These are phyloP conservation scores for Skeletonema marinoi DNA, from an alignment of 108 stramenopile species.

Conservation along the genomic window DNA sequence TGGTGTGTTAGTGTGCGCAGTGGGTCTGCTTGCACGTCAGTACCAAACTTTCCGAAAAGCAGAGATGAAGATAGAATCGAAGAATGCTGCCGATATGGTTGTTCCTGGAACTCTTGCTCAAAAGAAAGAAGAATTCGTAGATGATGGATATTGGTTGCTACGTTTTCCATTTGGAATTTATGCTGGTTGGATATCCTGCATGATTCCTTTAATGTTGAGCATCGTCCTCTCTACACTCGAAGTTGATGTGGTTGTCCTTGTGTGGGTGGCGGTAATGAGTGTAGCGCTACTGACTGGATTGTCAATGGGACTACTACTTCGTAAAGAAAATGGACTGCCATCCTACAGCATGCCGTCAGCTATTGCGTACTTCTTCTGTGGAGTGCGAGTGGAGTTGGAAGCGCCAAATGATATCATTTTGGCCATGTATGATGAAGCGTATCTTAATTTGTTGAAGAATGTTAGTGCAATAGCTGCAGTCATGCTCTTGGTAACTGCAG, in stretches of 20 bases:
- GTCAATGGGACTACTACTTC: slow-evolving; percentile 35
- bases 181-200: slow-evolving; percentile 40
- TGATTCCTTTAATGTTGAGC: slow-evolving; percentile 33
- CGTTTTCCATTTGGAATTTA: slow-evolving; percentile 43
- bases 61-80: background rate
- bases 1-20: slow-evolving; percentile 8
- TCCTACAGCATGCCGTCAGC: slow-evolving; percentile 26
- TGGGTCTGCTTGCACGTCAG: slow-evolving; percentile 19
- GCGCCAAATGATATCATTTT: slow-evolving; percentile 25
- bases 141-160: slow-evolving; percentile 36
- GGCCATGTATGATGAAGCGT: slow-evolving; percentile 16
- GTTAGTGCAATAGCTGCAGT: slow-evolving; percentile 28
- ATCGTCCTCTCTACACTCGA: slow-evolving; percentile 17
- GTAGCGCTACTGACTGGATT: slow-evolving; percentile 29
- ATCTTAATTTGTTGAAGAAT: slow-evolving; percentile 34
- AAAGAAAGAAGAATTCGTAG: background rate
- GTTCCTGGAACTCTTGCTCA: background rate
- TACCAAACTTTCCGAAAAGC: slow-evolving; percentile 6
- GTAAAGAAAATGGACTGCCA: slow-evolving; percentile 33
- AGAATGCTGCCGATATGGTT: background rate
- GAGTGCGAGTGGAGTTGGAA: slow-evolving; percentile 23
- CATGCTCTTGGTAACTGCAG: slow-evolving; percentile 13
- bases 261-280: slow-evolving; percentile 33
- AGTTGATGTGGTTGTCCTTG: background rate
- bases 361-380: slow-evolving; percentile 31